Evolutionary conservation across 1,284 basidiomycete species (phyloP).

Genomic region (Ceratobasidium sp.): DNA sequence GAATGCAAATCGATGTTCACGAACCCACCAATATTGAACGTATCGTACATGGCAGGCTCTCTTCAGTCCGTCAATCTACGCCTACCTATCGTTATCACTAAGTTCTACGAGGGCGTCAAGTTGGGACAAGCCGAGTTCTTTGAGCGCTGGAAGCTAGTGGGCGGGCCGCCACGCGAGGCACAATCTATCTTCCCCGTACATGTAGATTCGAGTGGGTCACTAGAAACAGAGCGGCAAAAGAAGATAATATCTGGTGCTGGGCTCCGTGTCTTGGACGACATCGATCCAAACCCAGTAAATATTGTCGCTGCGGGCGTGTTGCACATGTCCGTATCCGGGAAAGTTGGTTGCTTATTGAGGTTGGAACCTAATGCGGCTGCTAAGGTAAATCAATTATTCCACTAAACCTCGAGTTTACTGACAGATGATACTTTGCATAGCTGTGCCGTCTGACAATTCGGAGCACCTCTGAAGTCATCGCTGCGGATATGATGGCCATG

Average conservation of each 20-base stretch:
- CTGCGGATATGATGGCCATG: conserved; percentile 78
- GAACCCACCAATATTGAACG: conserved; percentile 79
- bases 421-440: conserved; percentile 57
- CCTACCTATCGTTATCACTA: conserved; percentile 87
- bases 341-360: conserved; percentile 93
- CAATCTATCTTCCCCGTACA: conserved; percentile 88
- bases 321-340: conserved; percentile 86
- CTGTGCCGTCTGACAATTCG: conserved; percentile 93
- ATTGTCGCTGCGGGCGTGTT: conserved; percentile 92
- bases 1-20: conserved; percentile 93
- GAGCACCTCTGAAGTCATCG: conserved; percentile 94
- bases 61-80: conserved; percentile 87
- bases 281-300: conserved; percentile 89
- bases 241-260: conserved; percentile 82
- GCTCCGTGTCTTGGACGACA: conserved; percentile 78
- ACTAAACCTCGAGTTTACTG: conserved; percentile 4
- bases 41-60: conserved; percentile 93
- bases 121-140: conserved; percentile 90
- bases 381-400: conserved; percentile 65
- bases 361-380: conserved; percentile 95
- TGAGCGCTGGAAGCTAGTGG: conserved; percentile 97
- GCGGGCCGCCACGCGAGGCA: conserved; percentile 90
- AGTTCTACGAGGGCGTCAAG: conserved; percentile 94
- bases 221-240: conserved; percentile 78
- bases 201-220: conserved; percentile 70